phyloP scores from a whole-genome alignment of 2,329 filamentous ascomycete species.

The Taxawa tesnikishii region DNA sequence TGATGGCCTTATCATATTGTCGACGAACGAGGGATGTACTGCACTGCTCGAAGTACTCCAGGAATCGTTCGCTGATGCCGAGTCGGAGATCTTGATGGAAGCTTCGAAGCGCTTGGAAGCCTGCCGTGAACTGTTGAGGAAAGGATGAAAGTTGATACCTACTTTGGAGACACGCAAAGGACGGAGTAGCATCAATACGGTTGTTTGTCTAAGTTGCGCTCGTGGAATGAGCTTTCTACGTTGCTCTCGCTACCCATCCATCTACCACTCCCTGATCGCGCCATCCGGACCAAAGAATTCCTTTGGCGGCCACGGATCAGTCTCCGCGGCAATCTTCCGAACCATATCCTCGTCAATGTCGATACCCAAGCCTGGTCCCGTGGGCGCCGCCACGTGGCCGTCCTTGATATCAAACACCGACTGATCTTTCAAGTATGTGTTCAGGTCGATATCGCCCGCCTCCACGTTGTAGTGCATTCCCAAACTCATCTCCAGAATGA shows the following conservation, averaged over 20 bases:
- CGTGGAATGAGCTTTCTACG: too few species aligned
- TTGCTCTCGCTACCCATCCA: background rate
- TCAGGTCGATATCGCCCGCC: constrained; percentile 48
- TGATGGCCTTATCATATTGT: constrained; percentile 60
- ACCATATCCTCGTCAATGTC: constrained; percentile 52
- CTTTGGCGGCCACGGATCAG: constrained; percentile 52
- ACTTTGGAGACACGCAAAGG: too few species aligned
- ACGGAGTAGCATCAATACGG: too few species aligned
- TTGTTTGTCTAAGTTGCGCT: too few species aligned
- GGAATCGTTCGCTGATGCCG: constrained; percentile 65
- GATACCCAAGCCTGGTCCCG: constrained; percentile 18
- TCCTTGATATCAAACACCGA: constrained; percentile 16
- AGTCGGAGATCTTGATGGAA: constrained; percentile 83
- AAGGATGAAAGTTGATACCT: too few species aligned
- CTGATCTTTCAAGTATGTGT: constrained; percentile 17
- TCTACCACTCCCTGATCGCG: constrained; percentile 54
- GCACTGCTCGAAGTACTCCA: constrained; percentile 68
- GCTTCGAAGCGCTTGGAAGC: constrained; percentile 67
- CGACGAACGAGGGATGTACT: constrained; percentile 67
- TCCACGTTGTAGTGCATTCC: constrained; percentile 67
- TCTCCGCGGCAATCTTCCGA: constrained; percentile 43
- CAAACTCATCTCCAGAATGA: constrained; percentile 66
- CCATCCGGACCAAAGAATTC: constrained; percentile 58
- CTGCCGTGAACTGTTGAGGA: constrained; percentile 33
- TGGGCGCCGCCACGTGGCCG: constrained; percentile 15